Evolutionary conservation across 768 basidiomycete genomes (phyloP).

Genomic region (Tylopilus vinaceipallidus): DNA sequence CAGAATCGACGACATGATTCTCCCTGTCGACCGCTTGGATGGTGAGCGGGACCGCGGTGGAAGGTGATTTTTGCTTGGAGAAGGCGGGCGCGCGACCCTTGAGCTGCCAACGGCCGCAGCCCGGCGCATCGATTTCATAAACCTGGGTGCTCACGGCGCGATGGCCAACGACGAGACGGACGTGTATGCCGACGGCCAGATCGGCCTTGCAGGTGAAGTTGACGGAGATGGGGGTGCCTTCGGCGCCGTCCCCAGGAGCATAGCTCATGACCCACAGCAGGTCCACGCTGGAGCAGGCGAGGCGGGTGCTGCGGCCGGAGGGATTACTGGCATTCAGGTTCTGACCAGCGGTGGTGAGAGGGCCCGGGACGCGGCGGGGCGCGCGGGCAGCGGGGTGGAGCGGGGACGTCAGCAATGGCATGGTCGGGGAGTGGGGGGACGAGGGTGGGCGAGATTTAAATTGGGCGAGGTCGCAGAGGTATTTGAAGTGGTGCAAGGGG

Average conservation of each 20-base stretch:
- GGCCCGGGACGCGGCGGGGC: background rate
- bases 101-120: conserved; percentile 61
- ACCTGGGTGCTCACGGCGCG: conserved; percentile 70
- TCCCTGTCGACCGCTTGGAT: conserved; percentile 61
- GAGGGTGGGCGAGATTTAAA: conserved; percentile 23
- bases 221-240: conserved; percentile 62
- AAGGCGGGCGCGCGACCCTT: conserved; percentile 59
- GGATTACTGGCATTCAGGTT: conserved; percentile 10
- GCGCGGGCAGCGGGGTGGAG: background rate
- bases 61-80: conserved; percentile 36
- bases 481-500: conserved; percentile 16
- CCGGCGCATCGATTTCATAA: conserved; percentile 44
- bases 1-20: conserved; percentile 55
- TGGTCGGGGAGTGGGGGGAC: background rate
- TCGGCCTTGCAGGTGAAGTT: conserved; percentile 39
- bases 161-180: conserved; percentile 73
- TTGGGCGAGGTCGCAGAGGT: conserved; percentile 10
- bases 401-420: background rate
- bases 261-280: conserved; percentile 67
- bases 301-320: conserved; percentile 16
- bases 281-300: conserved; percentile 47
- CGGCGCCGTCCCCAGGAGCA: conserved; percentile 60
- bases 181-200: conserved; percentile 40
- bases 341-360: conserved; percentile 12
- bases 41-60: conserved; percentile 50